Evolutionary conservation across 2,329 filamentous ascomycete species (phyloP).

Genomic region (Apiospora rasikravindrae): DNA sequence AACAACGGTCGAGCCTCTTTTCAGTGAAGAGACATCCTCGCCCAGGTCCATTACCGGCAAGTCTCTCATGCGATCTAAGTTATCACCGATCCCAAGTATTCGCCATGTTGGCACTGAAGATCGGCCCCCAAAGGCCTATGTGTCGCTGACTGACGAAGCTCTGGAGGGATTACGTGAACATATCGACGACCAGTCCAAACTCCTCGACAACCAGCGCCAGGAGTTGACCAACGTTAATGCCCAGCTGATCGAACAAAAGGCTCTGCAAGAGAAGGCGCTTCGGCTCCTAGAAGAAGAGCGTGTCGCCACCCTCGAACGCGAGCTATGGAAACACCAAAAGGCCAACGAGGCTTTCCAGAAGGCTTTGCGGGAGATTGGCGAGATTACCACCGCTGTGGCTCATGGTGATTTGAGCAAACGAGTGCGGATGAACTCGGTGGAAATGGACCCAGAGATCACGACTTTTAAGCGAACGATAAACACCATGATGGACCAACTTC

Average conservation of each 20-base stretch:
- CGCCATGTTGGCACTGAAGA: constrained; percentile 41
- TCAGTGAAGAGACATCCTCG: constrained; percentile 61
- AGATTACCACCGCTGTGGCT: constrained; percentile 95
- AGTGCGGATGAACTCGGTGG: constrained; percentile 91
- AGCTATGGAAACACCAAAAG: constrained; percentile 96
- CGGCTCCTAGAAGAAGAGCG: constrained; percentile 85
- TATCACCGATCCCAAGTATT: constrained; percentile 50
- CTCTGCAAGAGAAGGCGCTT: constrained; percentile 81
- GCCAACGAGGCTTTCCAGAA: constrained; percentile 99
- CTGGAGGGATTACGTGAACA: constrained; percentile 87
- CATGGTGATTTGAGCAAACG: constrained; percentile 96
- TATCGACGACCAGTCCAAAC: constrained; percentile 90
- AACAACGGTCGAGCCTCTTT: constrained; percentile 64
- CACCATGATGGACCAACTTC: constrained; percentile 98
- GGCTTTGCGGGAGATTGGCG: constrained; percentile 92
- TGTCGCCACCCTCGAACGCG: constrained; percentile 86
- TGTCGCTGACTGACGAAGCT: constrained; percentile 75
- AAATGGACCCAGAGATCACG: constrained; percentile 98
- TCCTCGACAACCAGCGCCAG: constrained; percentile 85
- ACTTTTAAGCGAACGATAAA: constrained; percentile 99
- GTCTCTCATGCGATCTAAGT: constrained; percentile 47
- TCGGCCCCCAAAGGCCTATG: constrained; percentile 47
- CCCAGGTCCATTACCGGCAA: constrained; percentile 50
- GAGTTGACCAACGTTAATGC: constrained; percentile 86
- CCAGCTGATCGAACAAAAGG: constrained; percentile 84